phyloP scores from a whole-genome alignment of 345 rosid genomes.

The Arabidopsis arenosa region DNA sequence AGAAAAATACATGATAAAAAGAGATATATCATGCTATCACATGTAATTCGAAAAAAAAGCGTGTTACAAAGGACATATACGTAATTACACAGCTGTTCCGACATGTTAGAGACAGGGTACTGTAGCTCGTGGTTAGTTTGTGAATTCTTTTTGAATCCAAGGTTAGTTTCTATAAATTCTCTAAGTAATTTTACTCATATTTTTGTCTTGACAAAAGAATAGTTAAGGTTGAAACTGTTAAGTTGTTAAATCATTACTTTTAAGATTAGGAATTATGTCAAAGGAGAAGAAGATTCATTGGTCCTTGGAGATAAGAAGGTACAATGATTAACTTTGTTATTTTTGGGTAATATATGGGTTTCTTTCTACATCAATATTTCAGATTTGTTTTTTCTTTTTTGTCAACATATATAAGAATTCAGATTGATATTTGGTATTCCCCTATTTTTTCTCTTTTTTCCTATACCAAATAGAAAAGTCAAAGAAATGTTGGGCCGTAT shows the following conservation, averaged over 20 bases:
- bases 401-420: background rate
- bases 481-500: slow-evolving; percentile 15
- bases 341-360: slow-evolving; percentile 23
- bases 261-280: background rate
- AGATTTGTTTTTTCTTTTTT: background rate
- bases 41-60: too few species aligned
- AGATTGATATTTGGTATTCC: background rate
- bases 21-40: too few species aligned
- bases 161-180: too few species aligned
- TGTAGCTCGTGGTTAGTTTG: too few species aligned
- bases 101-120: too few species aligned
- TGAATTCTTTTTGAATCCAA: too few species aligned
- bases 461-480: background rate
- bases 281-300: background rate
- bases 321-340: slow-evolving; percentile 10
- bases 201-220: slow-evolving; percentile 11
- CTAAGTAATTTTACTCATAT: background rate
- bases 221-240: slow-evolving; percentile 1
- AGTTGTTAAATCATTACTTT: background rate
- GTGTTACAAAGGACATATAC: too few species aligned
- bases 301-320: slow-evolving; percentile 6
- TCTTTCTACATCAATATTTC: slow-evolving; percentile 11
- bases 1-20: too few species aligned
- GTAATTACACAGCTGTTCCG: too few species aligned
- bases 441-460: background rate